phyloP scores from a whole-genome alignment of 768 basidiomycete genomes.

The Lactifluus pinguis region DNA sequence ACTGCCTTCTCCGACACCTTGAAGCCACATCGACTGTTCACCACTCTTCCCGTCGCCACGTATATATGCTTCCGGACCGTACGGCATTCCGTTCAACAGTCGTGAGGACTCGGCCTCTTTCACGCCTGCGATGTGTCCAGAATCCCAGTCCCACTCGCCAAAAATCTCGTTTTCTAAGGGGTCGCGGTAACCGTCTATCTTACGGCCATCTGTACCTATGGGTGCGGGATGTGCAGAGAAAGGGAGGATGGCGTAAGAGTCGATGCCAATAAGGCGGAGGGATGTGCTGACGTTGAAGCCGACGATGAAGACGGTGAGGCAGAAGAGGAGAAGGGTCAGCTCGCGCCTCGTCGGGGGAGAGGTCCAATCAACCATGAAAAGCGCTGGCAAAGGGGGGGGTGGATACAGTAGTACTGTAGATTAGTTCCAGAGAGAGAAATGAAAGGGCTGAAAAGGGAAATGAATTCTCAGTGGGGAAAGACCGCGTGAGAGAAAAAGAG shows the following conservation, averaged over 20 bases:
- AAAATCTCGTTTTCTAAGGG: constrained; percentile 52
- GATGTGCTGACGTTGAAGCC: constrained; percentile 69
- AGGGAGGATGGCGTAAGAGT: constrained; percentile 11
- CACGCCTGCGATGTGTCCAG: constrained; percentile 44
- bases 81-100: constrained; percentile 23
- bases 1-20: constrained; percentile 20
- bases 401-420: too few species aligned
- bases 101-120: constrained; percentile 44
- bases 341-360: constrained; percentile 68
- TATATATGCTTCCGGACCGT: constrained; percentile 32
- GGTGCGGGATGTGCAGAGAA: neutral
- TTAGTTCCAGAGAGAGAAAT: neutral
- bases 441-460: too few species aligned
- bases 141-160: constrained; percentile 63
- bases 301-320: constrained; percentile 55
- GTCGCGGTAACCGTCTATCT: constrained; percentile 46
- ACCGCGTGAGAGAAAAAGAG: too few species aligned
- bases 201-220: constrained; percentile 42
- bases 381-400: neutral
- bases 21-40: constrained; percentile 17
- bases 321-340: constrained; percentile 55
- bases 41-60: constrained; percentile 30
- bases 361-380: constrained; percentile 35
- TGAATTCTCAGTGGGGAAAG: too few species aligned
- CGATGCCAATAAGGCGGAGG: constrained; percentile 36